Conservation (phyloP, 352 stramenopile genomes). For the Globisporangium barbulae region DNA sequence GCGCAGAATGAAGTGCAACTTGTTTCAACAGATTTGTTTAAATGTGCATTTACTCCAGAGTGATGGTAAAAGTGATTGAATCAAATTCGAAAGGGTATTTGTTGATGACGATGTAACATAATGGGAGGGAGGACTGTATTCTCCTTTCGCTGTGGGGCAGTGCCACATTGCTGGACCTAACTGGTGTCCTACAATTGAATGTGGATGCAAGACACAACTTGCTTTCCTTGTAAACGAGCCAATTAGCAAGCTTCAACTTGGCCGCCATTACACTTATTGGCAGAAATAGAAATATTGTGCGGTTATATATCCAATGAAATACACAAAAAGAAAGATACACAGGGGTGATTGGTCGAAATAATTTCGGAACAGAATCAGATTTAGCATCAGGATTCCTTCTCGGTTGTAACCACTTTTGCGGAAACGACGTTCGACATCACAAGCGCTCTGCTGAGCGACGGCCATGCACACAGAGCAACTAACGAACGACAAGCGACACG, state of each 20-base stretch:
- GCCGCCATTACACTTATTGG: not conserved
- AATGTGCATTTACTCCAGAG: no score
- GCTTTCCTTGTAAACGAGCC: not conserved
- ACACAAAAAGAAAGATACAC: not conserved
- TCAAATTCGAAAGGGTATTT: no score
- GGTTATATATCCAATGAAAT: not conserved
- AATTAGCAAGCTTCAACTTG: conserved; percentile 9
- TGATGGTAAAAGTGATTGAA: no score
- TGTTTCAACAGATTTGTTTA: no score
- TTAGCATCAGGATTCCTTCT: not conserved
- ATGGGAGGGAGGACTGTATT: no score
- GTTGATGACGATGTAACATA: no score
- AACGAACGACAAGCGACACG: not conserved
- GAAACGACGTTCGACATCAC: conserved; percentile 6
- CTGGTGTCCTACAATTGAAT: not conserved
- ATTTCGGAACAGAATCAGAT: not conserved
- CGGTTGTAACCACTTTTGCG: conserved; percentile 3
- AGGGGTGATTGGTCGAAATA: not conserved
- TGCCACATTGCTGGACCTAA: not conserved
- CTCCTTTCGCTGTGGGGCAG: not conserved
- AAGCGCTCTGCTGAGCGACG: not conserved
- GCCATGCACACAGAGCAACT: not conserved
- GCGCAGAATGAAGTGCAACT: no score
- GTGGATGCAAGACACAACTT: not conserved
- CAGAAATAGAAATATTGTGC: not conserved